These are phyloP conservation scores for Phytopythium delawarense DNA, from an alignment of 352 stramenopile species.

Conservation along the genomic window DNA sequence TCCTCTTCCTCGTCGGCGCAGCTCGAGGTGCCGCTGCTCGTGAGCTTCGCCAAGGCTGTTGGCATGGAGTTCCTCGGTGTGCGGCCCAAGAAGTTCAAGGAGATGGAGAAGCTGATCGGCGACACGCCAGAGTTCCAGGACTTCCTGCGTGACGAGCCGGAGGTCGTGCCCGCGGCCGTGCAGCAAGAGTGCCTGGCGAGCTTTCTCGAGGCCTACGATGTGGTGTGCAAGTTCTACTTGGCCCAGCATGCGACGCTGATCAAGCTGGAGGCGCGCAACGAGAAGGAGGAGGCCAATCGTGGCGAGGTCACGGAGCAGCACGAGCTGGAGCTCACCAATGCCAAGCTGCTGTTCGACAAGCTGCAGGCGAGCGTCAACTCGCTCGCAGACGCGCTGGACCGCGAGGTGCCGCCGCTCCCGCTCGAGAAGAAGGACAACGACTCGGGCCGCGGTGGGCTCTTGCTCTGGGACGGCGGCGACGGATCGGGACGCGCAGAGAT, in stretches of 20 bases:
- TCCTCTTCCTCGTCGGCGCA: slow-evolving; percentile 38
- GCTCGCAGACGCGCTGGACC: slow-evolving; percentile 73
- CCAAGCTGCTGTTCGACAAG: slow-evolving; percentile 82
- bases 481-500: slow-evolving; percentile 61
- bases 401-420: slow-evolving; percentile 64
- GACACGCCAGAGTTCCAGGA: slow-evolving; percentile 29
- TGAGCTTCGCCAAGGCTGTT: slow-evolving; percentile 92
- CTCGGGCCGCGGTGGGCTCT: slow-evolving; percentile 34
- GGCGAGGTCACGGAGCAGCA: slow-evolving; percentile 74
- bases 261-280: slow-evolving; percentile 92
- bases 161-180: slow-evolving; percentile 55
- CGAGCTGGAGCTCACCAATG: slow-evolving; percentile 65
- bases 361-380: slow-evolving; percentile 80
- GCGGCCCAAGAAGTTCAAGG: slow-evolving; percentile 60
- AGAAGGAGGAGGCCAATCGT: slow-evolving; percentile 86
- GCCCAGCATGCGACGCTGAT: slow-evolving; percentile 85
- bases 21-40: slow-evolving; percentile 91
- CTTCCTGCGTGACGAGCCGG: slow-evolving; percentile 32
- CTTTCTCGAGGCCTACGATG: slow-evolving; percentile 86
- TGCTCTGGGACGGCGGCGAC: slow-evolving; percentile 68
- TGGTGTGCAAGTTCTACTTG: slow-evolving; percentile 89
- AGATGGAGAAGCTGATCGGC: slow-evolving; percentile 34
- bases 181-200: slow-evolving; percentile 72
- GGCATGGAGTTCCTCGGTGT: slow-evolving; percentile 88
- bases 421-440: slow-evolving; percentile 61